phyloP scores from a whole-genome alignment of 2,329 filamentous ascomycete genomes.

The Verticillium albo-atrum region DNA sequence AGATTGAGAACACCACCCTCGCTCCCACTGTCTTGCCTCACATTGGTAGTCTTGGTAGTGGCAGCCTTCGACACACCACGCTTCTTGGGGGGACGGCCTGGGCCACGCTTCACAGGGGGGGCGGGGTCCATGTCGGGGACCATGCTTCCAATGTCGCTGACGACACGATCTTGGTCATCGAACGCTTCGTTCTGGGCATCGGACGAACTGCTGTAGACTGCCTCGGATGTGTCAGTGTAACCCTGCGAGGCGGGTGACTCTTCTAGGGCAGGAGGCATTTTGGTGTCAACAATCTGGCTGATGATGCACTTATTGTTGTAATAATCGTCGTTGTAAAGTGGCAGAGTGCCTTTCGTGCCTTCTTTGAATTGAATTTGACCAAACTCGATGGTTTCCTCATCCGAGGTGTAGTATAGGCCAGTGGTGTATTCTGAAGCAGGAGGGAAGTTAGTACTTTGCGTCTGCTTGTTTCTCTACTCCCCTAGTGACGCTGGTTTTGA shows the following conservation, averaged over 20 bases:
- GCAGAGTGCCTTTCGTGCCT: background rate
- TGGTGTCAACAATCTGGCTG: background rate
- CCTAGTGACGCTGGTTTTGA: no score
- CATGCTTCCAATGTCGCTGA: background rate
- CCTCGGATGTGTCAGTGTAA: background rate
- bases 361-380: background rate
- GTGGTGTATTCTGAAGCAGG: background rate
- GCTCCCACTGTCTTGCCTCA: background rate
- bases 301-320: background rate
- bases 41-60: background rate
- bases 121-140: background rate
- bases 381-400: background rate
- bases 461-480: no score
- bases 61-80: background rate
- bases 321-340: background rate
- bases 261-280: background rate
- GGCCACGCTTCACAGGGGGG: background rate
- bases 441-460: background rate
- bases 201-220: background rate
- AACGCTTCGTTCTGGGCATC: background rate
- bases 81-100: background rate
- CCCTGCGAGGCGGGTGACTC: background rate
- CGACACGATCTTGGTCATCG: background rate
- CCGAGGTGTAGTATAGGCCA: background rate
- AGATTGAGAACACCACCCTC: background rate